phyloP scores from a whole-genome alignment of 2,329 filamentous ascomycete species.

The Cladobotryum mycophilum region DNA sequence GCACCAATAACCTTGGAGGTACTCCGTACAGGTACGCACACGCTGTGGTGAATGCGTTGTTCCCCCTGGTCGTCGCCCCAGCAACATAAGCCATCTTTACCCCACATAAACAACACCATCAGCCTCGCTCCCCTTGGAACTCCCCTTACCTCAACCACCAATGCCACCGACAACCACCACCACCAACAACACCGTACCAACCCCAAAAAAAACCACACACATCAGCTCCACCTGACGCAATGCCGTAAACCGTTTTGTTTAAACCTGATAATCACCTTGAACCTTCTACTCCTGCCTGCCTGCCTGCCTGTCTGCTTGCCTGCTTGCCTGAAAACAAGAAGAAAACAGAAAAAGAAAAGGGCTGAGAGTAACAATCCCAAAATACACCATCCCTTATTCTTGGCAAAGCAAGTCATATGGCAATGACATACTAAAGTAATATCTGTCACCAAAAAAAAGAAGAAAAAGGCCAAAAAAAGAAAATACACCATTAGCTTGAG shows the following conservation, averaged over 20 bases:
- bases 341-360: conserved; percentile 1
- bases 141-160: no score
- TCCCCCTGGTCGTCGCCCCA: background rate
- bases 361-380: background rate
- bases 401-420: no score
- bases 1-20: no score
- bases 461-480: no score
- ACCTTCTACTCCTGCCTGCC: no score
- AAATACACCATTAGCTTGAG: background rate
- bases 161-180: background rate
- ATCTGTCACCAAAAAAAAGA: no score
- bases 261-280: no score
- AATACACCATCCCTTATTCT: no score
- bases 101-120: background rate
- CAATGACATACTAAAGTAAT: no score
- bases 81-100: background rate
- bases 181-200: background rate
- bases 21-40: no score
- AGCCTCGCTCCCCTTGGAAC: background rate
- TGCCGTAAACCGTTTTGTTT: background rate
- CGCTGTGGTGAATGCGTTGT: no score
- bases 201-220: background rate
- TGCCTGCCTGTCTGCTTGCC: background rate
- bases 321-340: no score
- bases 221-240: conserved; percentile 6